Percentiles rank a stretch among this genome's conserved stretches.
Evolutionary conservation across 2,329 filamentous ascomycete species (phyloP).

Genomic region (Penicillium nordicum): DNA sequence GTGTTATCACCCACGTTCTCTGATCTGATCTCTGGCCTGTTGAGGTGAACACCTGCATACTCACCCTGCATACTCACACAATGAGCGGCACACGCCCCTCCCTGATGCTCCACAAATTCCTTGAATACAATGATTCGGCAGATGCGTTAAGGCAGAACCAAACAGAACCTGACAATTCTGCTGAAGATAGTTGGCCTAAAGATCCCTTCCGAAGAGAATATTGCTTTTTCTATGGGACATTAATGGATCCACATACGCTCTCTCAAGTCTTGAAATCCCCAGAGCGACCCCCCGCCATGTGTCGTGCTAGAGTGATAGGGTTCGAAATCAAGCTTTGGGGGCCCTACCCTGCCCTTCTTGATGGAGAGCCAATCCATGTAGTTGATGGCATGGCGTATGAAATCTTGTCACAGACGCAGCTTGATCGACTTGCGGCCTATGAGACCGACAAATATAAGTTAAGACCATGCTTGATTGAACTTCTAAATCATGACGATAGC

Average conservation of each 20-base stretch:
- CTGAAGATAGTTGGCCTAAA: background rate
- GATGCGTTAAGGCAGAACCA: background rate
- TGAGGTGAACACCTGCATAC: background rate
- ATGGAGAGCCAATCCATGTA: background rate
- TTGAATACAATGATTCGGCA: background rate
- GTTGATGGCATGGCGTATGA: conserved; percentile 12
- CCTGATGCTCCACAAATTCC: background rate
- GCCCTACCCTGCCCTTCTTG: conserved; percentile 9
- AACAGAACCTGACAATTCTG: background rate
- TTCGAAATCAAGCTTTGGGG: conserved; percentile 11
- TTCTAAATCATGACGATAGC: conserved; percentile 4
- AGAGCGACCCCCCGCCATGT: background rate
- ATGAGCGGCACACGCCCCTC: background rate
- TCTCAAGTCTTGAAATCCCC: conserved; percentile 1
- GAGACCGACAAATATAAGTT: conserved; percentile 11
- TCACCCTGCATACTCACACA: background rate
- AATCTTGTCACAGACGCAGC: conserved; percentile 2
- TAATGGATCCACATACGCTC: conserved; percentile 11
- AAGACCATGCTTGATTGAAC: conserved; percentile 6
- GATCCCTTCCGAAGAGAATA: background rate
- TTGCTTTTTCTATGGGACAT: conserved; percentile 10
- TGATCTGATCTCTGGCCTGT: background rate
- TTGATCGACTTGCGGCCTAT: conserved; percentile 15
- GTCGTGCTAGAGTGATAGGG: conserved; percentile 8
- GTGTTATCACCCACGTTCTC: too few relatives aligned